These are phyloP conservation scores for Penicillium verrucosum DNA, from an alignment of 2,329 filamentous ascomycete species.

Conservation along the genomic window DNA sequence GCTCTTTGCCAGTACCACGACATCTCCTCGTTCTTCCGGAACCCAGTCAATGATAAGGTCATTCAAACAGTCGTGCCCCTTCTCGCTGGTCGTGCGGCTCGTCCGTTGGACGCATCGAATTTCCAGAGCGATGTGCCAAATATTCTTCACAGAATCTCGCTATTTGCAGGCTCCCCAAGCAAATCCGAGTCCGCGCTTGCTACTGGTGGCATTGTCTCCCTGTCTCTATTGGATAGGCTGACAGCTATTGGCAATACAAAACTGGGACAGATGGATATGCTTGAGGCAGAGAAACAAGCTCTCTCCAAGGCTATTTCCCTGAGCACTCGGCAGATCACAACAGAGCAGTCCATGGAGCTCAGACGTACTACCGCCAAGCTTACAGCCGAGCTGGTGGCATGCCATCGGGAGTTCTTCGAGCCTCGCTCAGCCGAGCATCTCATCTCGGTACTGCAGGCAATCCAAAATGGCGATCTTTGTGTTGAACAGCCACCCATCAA, in stretches of 20 bases:
- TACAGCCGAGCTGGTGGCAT: constrained; percentile 32
- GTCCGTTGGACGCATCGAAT: constrained; percentile 33
- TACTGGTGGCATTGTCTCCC: constrained; percentile 49
- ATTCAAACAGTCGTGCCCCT: constrained; percentile 35
- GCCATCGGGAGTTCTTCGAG: constrained; percentile 37
- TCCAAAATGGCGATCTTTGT: constrained; percentile 23
- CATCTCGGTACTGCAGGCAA: constrained; percentile 21
- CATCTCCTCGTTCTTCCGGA: constrained; percentile 24
- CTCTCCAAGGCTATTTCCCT: constrained; percentile 56
- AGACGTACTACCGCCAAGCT: constrained; percentile 46
- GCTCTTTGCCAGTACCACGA: constrained; percentile 47
- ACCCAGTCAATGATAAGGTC: constrained; percentile 10
- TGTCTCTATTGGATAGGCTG: constrained; percentile 56
- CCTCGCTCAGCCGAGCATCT: constrained; percentile 26
- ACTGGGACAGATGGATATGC: constrained; percentile 59
- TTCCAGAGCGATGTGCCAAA: constrained; percentile 34
- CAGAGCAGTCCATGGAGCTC: constrained; percentile 52
- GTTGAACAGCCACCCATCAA: constrained; percentile 11
- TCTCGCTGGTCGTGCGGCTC: constrained; percentile 39
- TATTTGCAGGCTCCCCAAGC: constrained; percentile 35
- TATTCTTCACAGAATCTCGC: constrained; percentile 35
- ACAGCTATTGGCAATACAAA: constrained; percentile 52
- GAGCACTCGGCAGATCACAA: constrained; percentile 50
- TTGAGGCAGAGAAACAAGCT: constrained; percentile 63
- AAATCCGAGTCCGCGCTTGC: constrained; percentile 39